Conservation (phyloP, 176 grass and related monocot genomes). For the Cenchrus purpureus region DNA sequence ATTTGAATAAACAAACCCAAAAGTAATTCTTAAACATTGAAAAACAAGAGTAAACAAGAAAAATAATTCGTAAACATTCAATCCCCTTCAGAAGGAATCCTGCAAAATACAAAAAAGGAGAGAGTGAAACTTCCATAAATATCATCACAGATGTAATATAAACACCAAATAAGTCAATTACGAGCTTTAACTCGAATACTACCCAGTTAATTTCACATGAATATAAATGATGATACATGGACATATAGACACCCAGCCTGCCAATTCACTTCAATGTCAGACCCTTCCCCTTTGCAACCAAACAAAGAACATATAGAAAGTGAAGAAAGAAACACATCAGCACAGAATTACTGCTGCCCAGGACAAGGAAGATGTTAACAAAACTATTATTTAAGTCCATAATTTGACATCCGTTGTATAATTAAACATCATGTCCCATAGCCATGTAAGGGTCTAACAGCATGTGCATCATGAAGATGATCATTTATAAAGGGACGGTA, state of each 20-base stretch:
- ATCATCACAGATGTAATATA: neutral
- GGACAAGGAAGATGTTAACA: too few relatives aligned
- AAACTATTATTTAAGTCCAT: neutral
- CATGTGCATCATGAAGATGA: too few relatives aligned
- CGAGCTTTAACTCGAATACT: conserved; percentile 43
- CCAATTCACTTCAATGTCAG: conserved; percentile 28
- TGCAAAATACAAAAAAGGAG: conserved; percentile 50
- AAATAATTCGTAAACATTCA: conserved; percentile 18
- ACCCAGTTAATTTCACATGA: conserved; percentile 33
- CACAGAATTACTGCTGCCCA: neutral
- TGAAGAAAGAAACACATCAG: neutral
- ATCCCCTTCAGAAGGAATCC: conserved; percentile 48
- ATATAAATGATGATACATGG: conserved; percentile 4
- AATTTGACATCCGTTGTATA: too few relatives aligned
- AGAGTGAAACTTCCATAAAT: conserved; percentile 26
- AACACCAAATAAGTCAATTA: conserved; percentile 18
- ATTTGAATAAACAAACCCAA: conserved; percentile 11
- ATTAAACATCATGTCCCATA: too few relatives aligned
- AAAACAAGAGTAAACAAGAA: neutral
- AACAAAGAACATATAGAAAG: neutral
- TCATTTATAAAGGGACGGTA: too few relatives aligned
- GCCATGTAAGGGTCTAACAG: too few relatives aligned
- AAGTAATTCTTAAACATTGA: neutral
- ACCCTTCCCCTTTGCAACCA: conserved; percentile 21
- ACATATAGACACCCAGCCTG: conserved; percentile 34